Base-by-base conservation (phyloP, 148 eudicot species). In the Vaccinium vitisidaea region DNA sequence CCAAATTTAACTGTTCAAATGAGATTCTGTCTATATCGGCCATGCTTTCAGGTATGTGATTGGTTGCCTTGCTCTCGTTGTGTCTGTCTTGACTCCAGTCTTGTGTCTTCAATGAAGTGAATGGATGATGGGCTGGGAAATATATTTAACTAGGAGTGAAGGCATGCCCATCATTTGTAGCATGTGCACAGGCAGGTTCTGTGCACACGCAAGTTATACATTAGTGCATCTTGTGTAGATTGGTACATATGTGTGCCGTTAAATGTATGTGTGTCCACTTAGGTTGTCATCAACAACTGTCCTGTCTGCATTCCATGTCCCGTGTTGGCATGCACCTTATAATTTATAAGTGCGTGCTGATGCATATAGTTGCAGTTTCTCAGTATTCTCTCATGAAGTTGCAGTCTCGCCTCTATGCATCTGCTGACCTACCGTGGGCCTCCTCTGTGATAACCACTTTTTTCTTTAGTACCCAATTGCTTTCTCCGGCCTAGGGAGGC, bases 381-480 rank as follows among this genome's bases (percentile, higher is more conserved):
- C 97, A 96, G 98, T 96, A 89, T 96, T 96, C 97, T 94, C 93
- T 93, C 94, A 91, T 94, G 88, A 94, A 94, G 99, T 93, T 96
- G 90, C 92, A 87, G 89, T 93, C 94, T 93, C 92, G 93, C 92
- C 96, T 94, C 94, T 96, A 96, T 96, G 94, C 97, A 92, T 97
- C 99, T 93, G 98, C 98, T 95, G 99, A 97, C 99, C 96, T 93
- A 88, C 99, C 90, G 90, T 93, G 98, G 98, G 92, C 95, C 98
- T 95, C 98, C 92, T 92, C 98, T 97, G 98, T 97, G 94, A 94
- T 95, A 94, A 91, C 93, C 88, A 93, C 86, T 94, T 95, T 93
- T 94, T 89, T 95, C 94, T 95, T 84, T 97, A 97, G 99, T 95
- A 95, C 99, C 99, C 98, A 97, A 97, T 91, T 97, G 99, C 98